These are phyloP conservation scores for Wickerhamomyces rabaulensis DNA, from an alignment of 805 yeast species.

Conservation along the genomic window DNA sequence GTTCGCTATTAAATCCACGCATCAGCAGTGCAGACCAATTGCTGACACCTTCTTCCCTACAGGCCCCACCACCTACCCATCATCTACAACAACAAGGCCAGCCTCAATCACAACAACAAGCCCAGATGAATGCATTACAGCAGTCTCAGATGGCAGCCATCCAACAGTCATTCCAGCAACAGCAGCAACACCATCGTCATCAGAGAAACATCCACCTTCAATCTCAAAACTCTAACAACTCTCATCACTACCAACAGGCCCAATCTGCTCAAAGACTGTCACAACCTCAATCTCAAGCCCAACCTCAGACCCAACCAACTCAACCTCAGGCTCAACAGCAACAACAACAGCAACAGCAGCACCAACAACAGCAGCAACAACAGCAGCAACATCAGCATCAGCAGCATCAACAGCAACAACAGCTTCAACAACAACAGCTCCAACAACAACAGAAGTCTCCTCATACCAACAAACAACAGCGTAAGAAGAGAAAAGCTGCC, in stretches of 20 bases:
- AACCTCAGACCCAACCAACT: no score
- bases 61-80: slow-evolving; percentile 2
- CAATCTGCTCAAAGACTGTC: not conserved
- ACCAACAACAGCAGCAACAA: slow-evolving; percentile 4
- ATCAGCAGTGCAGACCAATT: slow-evolving; percentile 15
- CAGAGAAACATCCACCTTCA: slow-evolving; percentile 7
- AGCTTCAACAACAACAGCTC: slow-evolving; percentile 8
- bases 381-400: slow-evolving; percentile 5
- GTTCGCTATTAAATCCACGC: slow-evolving; percentile 13
- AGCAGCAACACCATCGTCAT: slow-evolving; percentile 14
- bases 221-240: not conserved
- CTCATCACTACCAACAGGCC: slow-evolving; percentile 6
- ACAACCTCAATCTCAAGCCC: not conserved
- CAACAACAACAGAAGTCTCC: slow-evolving; percentile 3
- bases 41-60: slow-evolving; percentile 14
- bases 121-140: slow-evolving; percentile 6
- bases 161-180: slow-evolving; percentile 15
- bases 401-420: slow-evolving; percentile 9
- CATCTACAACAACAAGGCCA: slow-evolving; percentile 6
- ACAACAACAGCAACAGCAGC: slow-evolving; percentile 8
- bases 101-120: slow-evolving; percentile 11
- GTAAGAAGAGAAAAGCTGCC: slow-evolving; percentile 13
- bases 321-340: no score
- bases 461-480: slow-evolving; percentile 7
- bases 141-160: slow-evolving; percentile 4